Evolutionary conservation across 768 basidiomycete species (phyloP).

Genomic region (Pisolithus sp.): DNA sequence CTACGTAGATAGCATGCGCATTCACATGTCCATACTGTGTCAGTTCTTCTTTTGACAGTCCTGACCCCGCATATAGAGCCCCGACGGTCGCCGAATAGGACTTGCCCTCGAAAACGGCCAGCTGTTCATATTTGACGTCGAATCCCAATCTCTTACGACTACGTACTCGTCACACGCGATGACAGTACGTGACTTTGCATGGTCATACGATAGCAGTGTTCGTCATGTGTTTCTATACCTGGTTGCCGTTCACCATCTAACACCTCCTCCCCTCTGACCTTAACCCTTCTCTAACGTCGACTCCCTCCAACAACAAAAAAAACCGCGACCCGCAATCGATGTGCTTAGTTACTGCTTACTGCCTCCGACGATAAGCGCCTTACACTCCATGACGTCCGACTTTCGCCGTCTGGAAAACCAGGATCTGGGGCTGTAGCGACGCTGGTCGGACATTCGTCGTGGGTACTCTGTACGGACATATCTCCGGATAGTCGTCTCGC

Average conservation of each 20-base stretch:
- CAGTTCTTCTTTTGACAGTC: neutral
- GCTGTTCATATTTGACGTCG: constrained; percentile 79
- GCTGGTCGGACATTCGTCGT: constrained; percentile 82
- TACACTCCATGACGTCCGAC: constrained; percentile 83
- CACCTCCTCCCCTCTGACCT: too few relatives aligned
- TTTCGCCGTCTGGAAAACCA: constrained; percentile 47
- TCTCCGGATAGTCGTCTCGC: constrained; percentile 77
- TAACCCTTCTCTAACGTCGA: too few relatives aligned
- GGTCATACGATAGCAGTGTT: constrained; percentile 88
- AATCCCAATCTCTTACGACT: constrained; percentile 53
- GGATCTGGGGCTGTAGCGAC: constrained; percentile 80
- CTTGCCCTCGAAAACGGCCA: constrained; percentile 84
- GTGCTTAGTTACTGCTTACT: constrained; percentile 66
- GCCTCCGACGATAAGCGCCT: constrained; percentile 92
- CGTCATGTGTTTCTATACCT: constrained; percentile 16
- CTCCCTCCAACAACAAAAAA: too few relatives aligned
- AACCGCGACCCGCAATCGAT: neutral
- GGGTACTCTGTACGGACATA: constrained; percentile 81
- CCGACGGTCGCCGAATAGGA: constrained; percentile 78
- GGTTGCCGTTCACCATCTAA: too few relatives aligned
- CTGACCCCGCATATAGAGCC: constrained; percentile 50
- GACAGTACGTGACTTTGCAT: constrained; percentile 79
- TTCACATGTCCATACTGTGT: neutral
- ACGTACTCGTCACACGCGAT: constrained; percentile 88
- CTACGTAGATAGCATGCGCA: constrained; percentile 1